phyloP scores from a whole-genome alignment of 768 basidiomycete species.

The Auriscalpium microsporum region DNA sequence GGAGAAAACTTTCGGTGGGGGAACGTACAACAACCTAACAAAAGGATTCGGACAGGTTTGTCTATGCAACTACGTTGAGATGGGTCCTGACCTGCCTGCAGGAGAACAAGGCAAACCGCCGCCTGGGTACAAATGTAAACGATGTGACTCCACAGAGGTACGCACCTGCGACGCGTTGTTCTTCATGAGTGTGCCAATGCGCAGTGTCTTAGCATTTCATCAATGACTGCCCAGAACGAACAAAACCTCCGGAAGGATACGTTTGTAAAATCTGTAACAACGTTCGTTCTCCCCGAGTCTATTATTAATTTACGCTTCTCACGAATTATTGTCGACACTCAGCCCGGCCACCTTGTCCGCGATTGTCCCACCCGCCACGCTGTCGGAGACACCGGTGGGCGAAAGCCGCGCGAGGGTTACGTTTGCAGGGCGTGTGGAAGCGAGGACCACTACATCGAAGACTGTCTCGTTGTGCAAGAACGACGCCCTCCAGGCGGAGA shows the following conservation, averaged over 20 bases:
- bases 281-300: slow-evolving; percentile 30
- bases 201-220: slow-evolving; percentile 55
- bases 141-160: slow-evolving; percentile 72
- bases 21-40: slow-evolving; percentile 44
- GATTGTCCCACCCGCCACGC: slow-evolving; percentile 81
- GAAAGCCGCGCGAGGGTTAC: slow-evolving; percentile 78
- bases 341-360: slow-evolving; percentile 80
- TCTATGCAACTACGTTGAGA: not conserved
- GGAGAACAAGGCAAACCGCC: slow-evolving; percentile 52
- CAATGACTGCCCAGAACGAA: slow-evolving; percentile 64
- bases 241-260: slow-evolving; percentile 76
- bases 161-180: slow-evolving; percentile 8
- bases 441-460: slow-evolving; percentile 76
- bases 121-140: slow-evolving; percentile 65
- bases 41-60: slow-evolving; percentile 51
- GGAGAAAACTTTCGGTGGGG: slow-evolving; percentile 68
- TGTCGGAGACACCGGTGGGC: slow-evolving; percentile 74
- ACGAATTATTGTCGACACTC: not conserved
- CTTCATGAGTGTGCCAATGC: not conserved
- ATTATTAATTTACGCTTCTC: not conserved
- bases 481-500: slow-evolving; percentile 28
- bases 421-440: slow-evolving; percentile 89
- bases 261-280: slow-evolving; percentile 79
- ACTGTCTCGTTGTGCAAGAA: slow-evolving; percentile 70
- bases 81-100: not conserved